A percentile compares a stretch with the other conserved stretches of the same genome.
phyloP scores from a whole-genome alignment of 805 yeast species.

The Lipomyces chichibuensis region DNA sequence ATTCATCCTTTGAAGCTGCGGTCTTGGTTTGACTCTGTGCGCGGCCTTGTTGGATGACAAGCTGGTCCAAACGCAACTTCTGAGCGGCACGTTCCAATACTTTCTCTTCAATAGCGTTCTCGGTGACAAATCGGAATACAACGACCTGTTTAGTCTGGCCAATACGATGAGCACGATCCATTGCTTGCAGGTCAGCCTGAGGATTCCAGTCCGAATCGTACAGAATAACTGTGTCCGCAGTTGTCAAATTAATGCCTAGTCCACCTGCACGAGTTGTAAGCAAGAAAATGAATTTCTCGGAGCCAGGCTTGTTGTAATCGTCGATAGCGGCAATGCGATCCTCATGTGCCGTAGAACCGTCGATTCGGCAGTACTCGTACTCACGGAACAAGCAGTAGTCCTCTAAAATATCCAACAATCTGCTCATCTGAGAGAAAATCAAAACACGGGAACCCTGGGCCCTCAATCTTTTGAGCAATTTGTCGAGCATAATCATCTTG shows the following conservation, averaged over 20 bases:
- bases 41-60: conserved; percentile 93
- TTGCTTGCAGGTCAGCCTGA: conserved; percentile 95
- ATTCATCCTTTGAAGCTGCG: conserved; percentile 67
- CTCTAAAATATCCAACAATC: conserved; percentile 84
- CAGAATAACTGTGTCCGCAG: conserved; percentile 86
- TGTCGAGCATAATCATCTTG: conserved; percentile 86
- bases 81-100: conserved; percentile 96
- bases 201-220: conserved; percentile 98
- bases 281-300: conserved; percentile 80
- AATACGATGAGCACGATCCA: conserved; percentile 97
- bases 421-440: conserved; percentile 91
- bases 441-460: conserved; percentile 84
- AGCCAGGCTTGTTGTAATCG: conserved; percentile 80
- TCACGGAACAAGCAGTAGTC: conserved; percentile 88
- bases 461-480: conserved; percentile 70
- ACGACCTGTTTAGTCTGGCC: conserved; percentile 96
- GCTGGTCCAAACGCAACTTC: conserved; percentile 85
- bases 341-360: conserved; percentile 91
- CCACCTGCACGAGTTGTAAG: conserved; percentile 98
- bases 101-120: conserved; percentile 93
- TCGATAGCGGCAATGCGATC: conserved; percentile 92
- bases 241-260: conserved; percentile 86
- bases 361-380: conserved; percentile 86
- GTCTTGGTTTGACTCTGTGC: conserved; percentile 50
- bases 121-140: conserved; percentile 91